Conservation (phyloP, 768 basidiomycete genomes). For the Rhodosporidiobolus sp. region DNA sequence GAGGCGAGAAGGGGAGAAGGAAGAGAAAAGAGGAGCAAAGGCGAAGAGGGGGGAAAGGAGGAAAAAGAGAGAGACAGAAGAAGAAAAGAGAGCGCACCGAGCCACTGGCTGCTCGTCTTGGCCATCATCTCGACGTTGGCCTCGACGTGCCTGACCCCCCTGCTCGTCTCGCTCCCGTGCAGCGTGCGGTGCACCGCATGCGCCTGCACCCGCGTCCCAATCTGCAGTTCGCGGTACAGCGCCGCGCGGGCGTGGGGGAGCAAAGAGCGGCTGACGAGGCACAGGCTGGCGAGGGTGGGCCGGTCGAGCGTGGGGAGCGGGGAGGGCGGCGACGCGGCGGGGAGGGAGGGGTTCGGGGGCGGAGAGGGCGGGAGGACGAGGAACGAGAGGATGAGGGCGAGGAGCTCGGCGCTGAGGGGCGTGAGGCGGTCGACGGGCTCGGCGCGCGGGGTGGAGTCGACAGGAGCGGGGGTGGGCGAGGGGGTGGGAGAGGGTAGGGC, state of each 20-base stretch:
- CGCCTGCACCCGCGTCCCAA: constrained; percentile 36
- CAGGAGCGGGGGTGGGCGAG: neutral
- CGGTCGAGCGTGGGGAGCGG: constrained; percentile 3
- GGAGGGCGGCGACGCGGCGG: neutral
- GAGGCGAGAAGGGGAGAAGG: neutral
- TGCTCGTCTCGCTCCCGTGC: constrained; percentile 22
- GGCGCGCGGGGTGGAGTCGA: neutral
- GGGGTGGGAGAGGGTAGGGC: neutral
- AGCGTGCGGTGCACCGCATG: constrained; percentile 36
- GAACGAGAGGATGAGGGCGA: constrained; percentile 27
- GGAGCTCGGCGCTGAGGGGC: constrained; percentile 29
- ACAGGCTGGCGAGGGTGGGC: constrained; percentile 4
- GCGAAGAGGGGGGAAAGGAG: too few relatives aligned
- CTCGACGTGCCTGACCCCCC: constrained; percentile 12
- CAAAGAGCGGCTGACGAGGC: constrained; percentile 6
- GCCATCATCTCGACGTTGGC: constrained; percentile 34
- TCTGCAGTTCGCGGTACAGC: constrained; percentile 25
- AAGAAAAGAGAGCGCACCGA: constrained; percentile 11
- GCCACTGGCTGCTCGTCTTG: constrained; percentile 34
- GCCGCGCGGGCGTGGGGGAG: constrained; percentile 20
- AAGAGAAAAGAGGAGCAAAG: neutral
- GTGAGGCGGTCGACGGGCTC: constrained; percentile 24
- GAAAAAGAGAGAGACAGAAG: too few relatives aligned
- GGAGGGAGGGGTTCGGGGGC: neutral
- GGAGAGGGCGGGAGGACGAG: constrained; percentile 5